Base-by-base conservation (phyloP, 148 eudicot species). In the Vaccinium corymbosum region DNA sequence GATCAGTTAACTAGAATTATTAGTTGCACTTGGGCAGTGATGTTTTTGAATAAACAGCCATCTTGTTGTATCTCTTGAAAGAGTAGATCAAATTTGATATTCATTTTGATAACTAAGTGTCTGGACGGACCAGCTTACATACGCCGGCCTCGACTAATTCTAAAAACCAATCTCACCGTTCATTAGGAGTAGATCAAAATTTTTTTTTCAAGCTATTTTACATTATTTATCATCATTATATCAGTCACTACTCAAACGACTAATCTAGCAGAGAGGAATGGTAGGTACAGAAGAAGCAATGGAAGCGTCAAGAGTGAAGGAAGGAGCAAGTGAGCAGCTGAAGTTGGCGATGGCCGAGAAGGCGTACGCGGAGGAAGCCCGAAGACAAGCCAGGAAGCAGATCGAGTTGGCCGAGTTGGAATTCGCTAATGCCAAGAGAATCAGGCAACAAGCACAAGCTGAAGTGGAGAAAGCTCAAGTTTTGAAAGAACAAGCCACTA, bases 281-380 rank as follows among this genome's bases (percentile, higher is more conserved):
- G 29, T n/a, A 51, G 17, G 29, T n/a, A 51, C 59, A 3, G 76
- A 49, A 59, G 82, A 53, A 53, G 48, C 48, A 35, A 77, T 74
- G 11, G 81, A 83, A 4, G 79, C 46, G 55, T 61, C 53, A 29
- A 80, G 85, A 38, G 38, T 94, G 61, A 88, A 85, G 82, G 92
- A 90, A 78, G 90, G 84, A 75, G 89, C 90, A 0, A 80, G 83
- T 48, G 93, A 94, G 88, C 86, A 91, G 85, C 84, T 93, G 25
- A 90, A 86, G 88, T 27, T 85, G 53, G 98, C 95, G 11, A 85
- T 89, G 86, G 81, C 80, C 0, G 86, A 88, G 25, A 88, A 81
- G 82, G 86, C 86, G 3, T 88, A 83, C 13, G 88, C 88, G 0
- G 88, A 88, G 48, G 90, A 88, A 72, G 86, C 88, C 6, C 76